Evolutionary conservation across 768 basidiomycete species (phyloP).

Genomic region (Kwoniella newhampshirensis): DNA sequence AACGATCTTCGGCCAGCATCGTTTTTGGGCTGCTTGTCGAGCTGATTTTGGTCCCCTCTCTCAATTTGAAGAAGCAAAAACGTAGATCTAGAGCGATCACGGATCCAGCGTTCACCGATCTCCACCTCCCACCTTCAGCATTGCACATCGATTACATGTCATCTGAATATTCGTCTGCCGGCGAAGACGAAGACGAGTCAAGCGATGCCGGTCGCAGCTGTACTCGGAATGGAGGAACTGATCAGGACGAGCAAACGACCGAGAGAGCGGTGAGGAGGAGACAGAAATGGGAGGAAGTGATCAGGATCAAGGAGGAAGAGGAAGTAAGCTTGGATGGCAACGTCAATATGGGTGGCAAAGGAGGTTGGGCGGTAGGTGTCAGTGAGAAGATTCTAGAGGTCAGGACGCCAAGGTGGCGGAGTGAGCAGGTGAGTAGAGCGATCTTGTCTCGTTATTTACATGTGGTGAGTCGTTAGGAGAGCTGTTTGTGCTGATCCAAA

Average conservation of each 20-base stretch:
- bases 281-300: slow-evolving; percentile 18
- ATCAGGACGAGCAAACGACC: background rate
- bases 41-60: background rate
- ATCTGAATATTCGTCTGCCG: slow-evolving; percentile 50
- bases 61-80: slow-evolving; percentile 48
- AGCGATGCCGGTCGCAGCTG: too few species aligned
- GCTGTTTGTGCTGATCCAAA: background rate
- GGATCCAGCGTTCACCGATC: slow-evolving; percentile 22
- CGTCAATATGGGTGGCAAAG: slow-evolving; percentile 19
- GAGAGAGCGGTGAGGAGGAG: background rate
- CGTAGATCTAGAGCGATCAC: slow-evolving; percentile 34
- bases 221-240: background rate
- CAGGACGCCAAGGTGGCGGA: slow-evolving; percentile 49
- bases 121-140: slow-evolving; percentile 24
- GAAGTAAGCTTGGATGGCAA: background rate
- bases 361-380: slow-evolving; percentile 31
- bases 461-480: background rate
- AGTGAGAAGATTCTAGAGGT: slow-evolving; percentile 51
- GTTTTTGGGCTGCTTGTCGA: background rate
- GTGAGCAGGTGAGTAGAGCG: slow-evolving; percentile 32
- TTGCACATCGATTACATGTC: slow-evolving; percentile 52
- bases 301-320: background rate
- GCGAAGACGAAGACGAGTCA: slow-evolving; percentile 9
- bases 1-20: background rate
- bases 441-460: background rate